Evolutionary conservation across 345 rosid species (phyloP).

Genomic region (Leavenworthia alabamica): DNA sequence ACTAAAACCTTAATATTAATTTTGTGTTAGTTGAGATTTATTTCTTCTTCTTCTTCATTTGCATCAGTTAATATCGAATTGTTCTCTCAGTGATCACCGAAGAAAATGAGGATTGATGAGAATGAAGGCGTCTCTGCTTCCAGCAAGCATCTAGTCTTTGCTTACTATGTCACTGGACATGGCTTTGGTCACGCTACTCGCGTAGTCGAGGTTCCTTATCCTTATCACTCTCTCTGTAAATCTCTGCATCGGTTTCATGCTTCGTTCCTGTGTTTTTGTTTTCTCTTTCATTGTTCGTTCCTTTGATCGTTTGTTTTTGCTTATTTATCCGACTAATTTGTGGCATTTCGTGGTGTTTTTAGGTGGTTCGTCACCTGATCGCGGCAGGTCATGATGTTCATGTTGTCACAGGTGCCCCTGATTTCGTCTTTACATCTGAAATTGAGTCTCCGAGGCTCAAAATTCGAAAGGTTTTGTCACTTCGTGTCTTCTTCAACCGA

Average conservation of each 20-base stretch:
- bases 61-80: constrained; percentile 3
- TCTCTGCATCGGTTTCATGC: background rate
- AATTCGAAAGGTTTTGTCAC: too few relatives aligned
- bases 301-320: background rate
- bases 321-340: too few relatives aligned
- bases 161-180: constrained; percentile 92
- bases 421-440: constrained; percentile 88
- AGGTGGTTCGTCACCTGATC: constrained; percentile 83
- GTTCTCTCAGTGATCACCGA: constrained; percentile 5
- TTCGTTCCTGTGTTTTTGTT: background rate
- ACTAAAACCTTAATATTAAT: background rate
- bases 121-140: constrained; percentile 45
- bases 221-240: too few relatives aligned
- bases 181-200: constrained; percentile 99
- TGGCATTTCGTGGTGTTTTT: background rate
- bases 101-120: constrained; percentile 50
- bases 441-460: too few relatives aligned
- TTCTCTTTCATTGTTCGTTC: background rate
- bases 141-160: constrained; percentile 59
- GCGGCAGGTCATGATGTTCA: constrained; percentile 79
- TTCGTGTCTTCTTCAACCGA: too few relatives aligned
- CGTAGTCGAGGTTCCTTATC: constrained; percentile 64
- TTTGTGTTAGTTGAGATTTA: too few relatives aligned
- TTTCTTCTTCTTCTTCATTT: too few relatives aligned
- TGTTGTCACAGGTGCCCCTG: constrained; percentile 88